Conservation (phyloP, 1,139 yeast genomes). For the Debaryomyces psychrophilus region DNA sequence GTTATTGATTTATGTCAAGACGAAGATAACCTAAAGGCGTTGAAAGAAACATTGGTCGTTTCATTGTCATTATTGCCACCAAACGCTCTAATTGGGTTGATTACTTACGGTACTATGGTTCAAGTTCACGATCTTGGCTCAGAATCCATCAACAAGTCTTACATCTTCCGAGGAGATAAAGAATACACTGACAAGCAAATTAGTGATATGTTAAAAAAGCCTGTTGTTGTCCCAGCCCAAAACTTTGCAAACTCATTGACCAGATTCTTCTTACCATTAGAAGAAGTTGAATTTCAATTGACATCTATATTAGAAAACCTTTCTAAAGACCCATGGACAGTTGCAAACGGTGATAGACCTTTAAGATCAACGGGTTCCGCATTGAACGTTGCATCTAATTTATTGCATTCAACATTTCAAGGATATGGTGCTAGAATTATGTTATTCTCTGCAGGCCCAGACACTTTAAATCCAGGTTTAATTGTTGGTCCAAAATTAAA, state of each 20-base stretch:
- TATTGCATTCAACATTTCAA: conserved; percentile 84
- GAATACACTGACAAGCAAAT: conserved; percentile 80
- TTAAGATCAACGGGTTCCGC: conserved; percentile 95
- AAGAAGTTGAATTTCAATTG: conserved; percentile 84
- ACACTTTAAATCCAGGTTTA: conserved; percentile 94
- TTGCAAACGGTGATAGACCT: conserved; percentile 84
- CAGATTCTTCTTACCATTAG: conserved; percentile 83
- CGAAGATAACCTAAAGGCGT: conserved; percentile 84
- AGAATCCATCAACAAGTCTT: conserved; percentile 74
- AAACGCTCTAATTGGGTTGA: conserved; percentile 86
- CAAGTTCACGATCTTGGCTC: conserved; percentile 92
- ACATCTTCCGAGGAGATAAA: conserved; percentile 90
- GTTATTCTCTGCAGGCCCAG: conserved; percentile 93
- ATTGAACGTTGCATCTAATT: conserved; percentile 76
- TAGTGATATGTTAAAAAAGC: conserved; percentile 69
- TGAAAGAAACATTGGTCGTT: conserved; percentile 83
- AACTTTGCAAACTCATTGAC: conserved; percentile 53
- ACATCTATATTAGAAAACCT: conserved; percentile 80
- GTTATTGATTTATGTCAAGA: conserved; percentile 95
- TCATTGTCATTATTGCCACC: conserved; percentile 88
- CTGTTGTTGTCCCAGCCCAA: conserved; percentile 36
- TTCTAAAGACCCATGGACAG: conserved; percentile 89
- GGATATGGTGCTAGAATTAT: conserved; percentile 90
- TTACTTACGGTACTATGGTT: conserved; percentile 93
- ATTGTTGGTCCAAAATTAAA: conserved; percentile 89